Evolutionary conservation across 2,329 filamentous ascomycete genomes (phyloP), one percentile per base, ranked within the genome.

Genomic region (Fusarium napiforme): DNA sequence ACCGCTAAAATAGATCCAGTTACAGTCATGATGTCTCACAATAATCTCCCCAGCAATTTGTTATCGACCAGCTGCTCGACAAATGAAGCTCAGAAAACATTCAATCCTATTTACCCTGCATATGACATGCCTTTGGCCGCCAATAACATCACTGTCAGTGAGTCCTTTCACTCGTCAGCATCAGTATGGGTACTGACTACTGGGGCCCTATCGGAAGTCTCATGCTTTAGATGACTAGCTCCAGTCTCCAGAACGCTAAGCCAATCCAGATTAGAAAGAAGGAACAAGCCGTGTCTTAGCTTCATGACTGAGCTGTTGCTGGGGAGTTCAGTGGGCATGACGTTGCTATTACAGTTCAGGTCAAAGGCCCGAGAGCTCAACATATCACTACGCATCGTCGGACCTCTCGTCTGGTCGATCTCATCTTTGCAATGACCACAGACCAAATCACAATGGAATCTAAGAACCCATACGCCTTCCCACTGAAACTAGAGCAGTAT

Each of bases 391-490:
- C 11, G 26, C 15, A 28, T 28, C n/a, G 11, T n/a, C 15, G 7
- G 10, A 18, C 11, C 21, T 32, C 12, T 12, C 1, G 4, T 5
- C 14, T 9, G 3, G n/a, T 18, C 9, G 5, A 12, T 21, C 2
- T n/a, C 9, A 8, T 9, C 6, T 9, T 18, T 45, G 4, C 3
- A n/a, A 19, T 36, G 16, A 4, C 3, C 3, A 26, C 16, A 28
- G 7, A 8, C 8, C 19, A 30, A 7, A 30, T 2, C 5, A 15
- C 4, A 7, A 52, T 52, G 36, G 19, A 63, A 9, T n/a, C n/a
- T 1, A 42, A 32, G 5, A 69, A 42, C 21, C 16, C 47, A 6
- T 70, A 65, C 28, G 26, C 79, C 10, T 58, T 74, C 9, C 59
- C 56, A 3, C 49, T 67, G 5, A 30, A 10, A 14, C 72, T 61